Conservation (phyloP, 352 stramenopile genomes). For the Blastocystis hominis region DNA sequence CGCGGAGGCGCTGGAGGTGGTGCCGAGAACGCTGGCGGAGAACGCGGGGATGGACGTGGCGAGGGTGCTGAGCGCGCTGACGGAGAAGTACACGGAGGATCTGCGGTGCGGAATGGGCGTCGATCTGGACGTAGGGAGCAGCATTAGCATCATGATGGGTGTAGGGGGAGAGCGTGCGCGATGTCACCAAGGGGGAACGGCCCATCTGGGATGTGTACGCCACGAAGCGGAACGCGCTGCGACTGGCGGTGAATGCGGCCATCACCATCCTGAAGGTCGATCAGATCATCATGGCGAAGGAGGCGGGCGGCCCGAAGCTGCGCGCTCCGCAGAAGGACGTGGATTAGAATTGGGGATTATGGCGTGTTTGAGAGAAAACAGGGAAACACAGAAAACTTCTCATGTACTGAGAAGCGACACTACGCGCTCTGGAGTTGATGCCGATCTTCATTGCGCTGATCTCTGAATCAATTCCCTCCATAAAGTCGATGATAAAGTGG, state of each 20-base stretch:
- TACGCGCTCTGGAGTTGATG: constrained; percentile 80
- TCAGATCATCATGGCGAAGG: constrained; percentile 99
- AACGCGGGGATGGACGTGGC: constrained; percentile 87
- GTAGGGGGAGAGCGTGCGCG: constrained; percentile 74
- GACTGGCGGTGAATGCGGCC: constrained; percentile 87
- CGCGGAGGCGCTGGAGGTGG: constrained; percentile 89
- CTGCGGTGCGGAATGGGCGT: constrained; percentile 81
- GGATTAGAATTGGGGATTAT: not conserved
- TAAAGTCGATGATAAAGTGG: constrained; percentile 91
- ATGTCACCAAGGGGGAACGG: constrained; percentile 83
- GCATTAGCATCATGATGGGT: constrained; percentile 83
- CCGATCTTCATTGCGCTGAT: constrained; percentile 93
- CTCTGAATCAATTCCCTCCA: constrained; percentile 93
- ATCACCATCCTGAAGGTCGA: constrained; percentile 96
- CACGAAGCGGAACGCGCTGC: constrained; percentile 89
- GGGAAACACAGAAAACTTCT: constrained; percentile 63
- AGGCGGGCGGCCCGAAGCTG: constrained; percentile 83
- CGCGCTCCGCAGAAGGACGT: constrained; percentile 60
- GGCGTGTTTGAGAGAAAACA: constrained; percentile 10
- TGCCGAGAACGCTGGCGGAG: constrained; percentile 90
- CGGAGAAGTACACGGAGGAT: constrained; percentile 78
- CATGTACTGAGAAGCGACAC: constrained; percentile 86
- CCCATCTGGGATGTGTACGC: constrained; percentile 88
- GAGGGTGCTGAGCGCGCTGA: constrained; percentile 81
- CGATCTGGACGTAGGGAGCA: constrained; percentile 79